phyloP scores from a whole-genome alignment of 192 early-diverging fungal genomes.

The Entomortierella chlamydospora region DNA sequence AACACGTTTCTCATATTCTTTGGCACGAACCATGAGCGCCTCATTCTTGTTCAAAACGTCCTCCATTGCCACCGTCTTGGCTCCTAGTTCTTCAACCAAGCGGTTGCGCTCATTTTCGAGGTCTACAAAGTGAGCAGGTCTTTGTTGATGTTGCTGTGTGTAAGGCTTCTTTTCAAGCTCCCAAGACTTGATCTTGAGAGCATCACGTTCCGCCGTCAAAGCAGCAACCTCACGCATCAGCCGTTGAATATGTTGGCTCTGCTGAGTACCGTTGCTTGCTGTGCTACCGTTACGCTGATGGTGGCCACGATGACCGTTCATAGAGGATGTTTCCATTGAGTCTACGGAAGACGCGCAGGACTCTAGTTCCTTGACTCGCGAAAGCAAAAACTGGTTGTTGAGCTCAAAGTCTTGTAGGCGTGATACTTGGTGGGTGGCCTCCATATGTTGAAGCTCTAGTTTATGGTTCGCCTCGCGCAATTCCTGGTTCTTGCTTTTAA shows the following conservation, averaged over 20 bases:
- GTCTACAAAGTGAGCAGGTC: constrained; percentile 46
- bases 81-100: constrained; percentile 38
- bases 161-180: constrained; percentile 49
- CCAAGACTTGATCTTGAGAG: constrained; percentile 47
- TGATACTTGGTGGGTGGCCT: constrained; percentile 33
- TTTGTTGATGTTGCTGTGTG: constrained; percentile 26
- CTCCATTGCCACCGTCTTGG: constrained; percentile 48
- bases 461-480: constrained; percentile 42
- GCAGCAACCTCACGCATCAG: constrained; percentile 31
- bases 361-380: constrained; percentile 46
- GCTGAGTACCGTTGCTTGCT: constrained; percentile 7
- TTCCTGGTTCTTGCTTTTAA: constrained; percentile 45
- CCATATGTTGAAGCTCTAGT: constrained; percentile 40
- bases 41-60: constrained; percentile 53
- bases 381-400: constrained; percentile 47
- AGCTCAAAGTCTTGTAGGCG: constrained; percentile 44
- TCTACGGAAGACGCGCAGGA: constrained; percentile 43
- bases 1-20: constrained; percentile 50
- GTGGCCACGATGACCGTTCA: constrained; percentile 34
- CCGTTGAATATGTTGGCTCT: constrained; percentile 37
- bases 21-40: constrained; percentile 42
- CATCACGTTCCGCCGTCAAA: constrained; percentile 37
- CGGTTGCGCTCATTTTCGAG: constrained; percentile 51
- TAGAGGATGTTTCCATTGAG: constrained; percentile 35
- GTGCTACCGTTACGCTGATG: constrained; percentile 18